phyloP scores from a whole-genome alignment of 1,284 basidiomycete species.

The Trichosporon inkin region DNA sequence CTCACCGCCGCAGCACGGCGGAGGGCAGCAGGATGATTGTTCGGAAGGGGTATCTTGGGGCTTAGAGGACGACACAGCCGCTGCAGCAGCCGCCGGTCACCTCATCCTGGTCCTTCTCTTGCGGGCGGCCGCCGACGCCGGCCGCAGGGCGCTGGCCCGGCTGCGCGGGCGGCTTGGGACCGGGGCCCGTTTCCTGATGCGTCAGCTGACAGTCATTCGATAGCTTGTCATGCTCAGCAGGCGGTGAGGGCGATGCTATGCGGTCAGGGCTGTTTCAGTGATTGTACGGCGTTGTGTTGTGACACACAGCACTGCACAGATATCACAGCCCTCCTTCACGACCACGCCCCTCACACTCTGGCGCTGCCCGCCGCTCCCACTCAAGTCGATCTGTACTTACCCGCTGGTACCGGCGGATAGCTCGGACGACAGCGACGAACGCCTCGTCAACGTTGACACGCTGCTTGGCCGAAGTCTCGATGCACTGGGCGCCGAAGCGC shows the following conservation, averaged over 20 bases:
- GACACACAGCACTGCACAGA: not conserved
- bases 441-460: slow-evolving; percentile 98
- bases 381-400: slow-evolving; percentile 47
- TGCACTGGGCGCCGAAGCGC: slow-evolving; percentile 94
- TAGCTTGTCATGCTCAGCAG: not conserved
- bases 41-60: no score
- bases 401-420: slow-evolving; percentile 96
- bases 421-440: slow-evolving; percentile 93
- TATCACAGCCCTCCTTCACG: not conserved
- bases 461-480: slow-evolving; percentile 98
- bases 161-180: slow-evolving; percentile 45
- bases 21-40: no score
- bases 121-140: slow-evolving; percentile 55
- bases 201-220: not conserved
- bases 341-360: not conserved
- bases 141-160: slow-evolving; percentile 55
- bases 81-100: slow-evolving; percentile 63
- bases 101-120: slow-evolving; percentile 43
- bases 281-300: no score
- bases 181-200: slow-evolving; percentile 41
- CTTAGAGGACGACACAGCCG: slow-evolving; percentile 64
- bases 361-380: not conserved
- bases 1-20: not conserved
- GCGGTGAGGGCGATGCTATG: not conserved
- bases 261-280: not conserved